Conservation (phyloP, 768 basidiomycete species). For the Auricularia sp. region DNA sequence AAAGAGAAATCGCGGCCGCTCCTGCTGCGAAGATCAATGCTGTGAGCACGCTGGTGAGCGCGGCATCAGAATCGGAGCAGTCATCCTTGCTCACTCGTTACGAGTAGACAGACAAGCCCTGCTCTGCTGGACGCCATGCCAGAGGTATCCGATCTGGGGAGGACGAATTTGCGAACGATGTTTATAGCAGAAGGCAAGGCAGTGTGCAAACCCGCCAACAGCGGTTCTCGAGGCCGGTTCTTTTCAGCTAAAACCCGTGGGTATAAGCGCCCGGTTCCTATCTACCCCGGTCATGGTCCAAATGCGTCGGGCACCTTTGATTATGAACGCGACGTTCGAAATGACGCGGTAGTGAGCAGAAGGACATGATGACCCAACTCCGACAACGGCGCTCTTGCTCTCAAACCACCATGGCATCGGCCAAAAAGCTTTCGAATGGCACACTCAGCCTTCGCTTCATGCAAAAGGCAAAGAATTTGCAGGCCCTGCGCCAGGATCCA, state of each 20-base stretch:
- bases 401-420: conserved; percentile 11
- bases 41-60: not conserved
- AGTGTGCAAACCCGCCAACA: no score
- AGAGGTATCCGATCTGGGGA: not conserved
- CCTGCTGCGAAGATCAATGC: not conserved
- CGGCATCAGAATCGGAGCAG: not conserved
- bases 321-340: no score
- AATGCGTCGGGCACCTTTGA: no score
- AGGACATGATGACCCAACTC: no score
- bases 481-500: conserved; percentile 38
- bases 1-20: not conserved
- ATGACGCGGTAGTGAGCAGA: no score
- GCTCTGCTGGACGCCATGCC: not conserved
- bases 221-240: no score
- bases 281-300: no score
- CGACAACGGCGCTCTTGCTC: not conserved
- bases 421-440: conserved; percentile 50
- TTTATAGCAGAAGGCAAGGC: no score
- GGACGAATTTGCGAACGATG: not conserved
- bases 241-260: no score
- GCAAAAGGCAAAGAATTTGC: conserved; percentile 57
- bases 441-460: conserved; percentile 62
- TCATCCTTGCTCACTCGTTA: not conserved
- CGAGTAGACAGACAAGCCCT: not conserved
- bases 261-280: no score